Conservation (phyloP, 75 land plant species). For the Selaginella moellendorffii region DNA sequence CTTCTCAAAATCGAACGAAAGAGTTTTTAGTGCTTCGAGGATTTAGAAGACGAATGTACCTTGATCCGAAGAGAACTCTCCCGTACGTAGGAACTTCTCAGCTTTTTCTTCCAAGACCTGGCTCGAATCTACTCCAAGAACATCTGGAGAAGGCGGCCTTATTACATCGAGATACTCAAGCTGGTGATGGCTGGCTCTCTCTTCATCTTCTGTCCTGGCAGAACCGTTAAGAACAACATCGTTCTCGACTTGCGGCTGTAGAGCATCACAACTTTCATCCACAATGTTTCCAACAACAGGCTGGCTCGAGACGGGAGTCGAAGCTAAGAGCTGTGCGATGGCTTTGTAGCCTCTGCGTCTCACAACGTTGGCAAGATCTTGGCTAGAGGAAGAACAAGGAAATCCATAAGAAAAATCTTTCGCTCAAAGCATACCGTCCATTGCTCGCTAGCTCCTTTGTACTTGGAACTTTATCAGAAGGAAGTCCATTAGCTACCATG, state of each 20-base stretch:
- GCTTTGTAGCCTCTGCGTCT: constrained; percentile 44
- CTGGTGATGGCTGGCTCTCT: not conserved
- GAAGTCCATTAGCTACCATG: constrained; percentile 21
- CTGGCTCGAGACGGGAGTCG: constrained; percentile 1
- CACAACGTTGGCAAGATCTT: constrained; percentile 45
- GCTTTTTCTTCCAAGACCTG: not conserved
- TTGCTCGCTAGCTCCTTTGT: constrained; percentile 31
- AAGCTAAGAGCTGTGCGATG: constrained; percentile 27
- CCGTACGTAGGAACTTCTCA: not conserved
- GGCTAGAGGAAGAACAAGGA: constrained; percentile 16
- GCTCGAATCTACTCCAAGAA: not conserved
- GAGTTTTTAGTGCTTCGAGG: too few species aligned
- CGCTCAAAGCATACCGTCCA: constrained; percentile 29
- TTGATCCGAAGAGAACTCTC: not conserved
- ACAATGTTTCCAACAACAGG: not conserved
- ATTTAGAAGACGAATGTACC: not conserved
- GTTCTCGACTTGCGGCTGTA: not conserved
- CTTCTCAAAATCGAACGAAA: too few species aligned
- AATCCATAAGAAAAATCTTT: not conserved
- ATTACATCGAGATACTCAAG: not conserved
- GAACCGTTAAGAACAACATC: not conserved
- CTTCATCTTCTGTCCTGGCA: not conserved
- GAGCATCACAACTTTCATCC: too few species aligned
- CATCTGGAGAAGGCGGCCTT: not conserved
- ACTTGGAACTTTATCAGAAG: constrained; percentile 26